Evolutionary conservation across 768 basidiomycete species (phyloP).

Genomic region (Lentinula lateritia): DNA sequence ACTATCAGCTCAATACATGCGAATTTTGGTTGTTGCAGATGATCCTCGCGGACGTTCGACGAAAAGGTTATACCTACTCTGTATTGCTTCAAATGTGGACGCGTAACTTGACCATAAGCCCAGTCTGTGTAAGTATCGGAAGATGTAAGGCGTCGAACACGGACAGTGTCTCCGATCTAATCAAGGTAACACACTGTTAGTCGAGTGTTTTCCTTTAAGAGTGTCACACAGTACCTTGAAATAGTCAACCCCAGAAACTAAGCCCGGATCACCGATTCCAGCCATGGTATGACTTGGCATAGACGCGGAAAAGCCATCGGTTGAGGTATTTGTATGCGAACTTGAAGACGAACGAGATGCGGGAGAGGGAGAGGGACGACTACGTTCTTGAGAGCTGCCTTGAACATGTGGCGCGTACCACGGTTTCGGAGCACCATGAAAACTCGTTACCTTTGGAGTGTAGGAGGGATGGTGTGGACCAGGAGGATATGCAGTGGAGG

Average conservation of each 20-base stretch:
- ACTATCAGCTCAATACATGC: too few species aligned
- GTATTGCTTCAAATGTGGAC: not conserved
- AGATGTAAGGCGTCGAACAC: not conserved
- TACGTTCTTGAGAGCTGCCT: not conserved
- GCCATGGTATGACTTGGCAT: not conserved
- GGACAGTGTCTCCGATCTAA: not conserved
- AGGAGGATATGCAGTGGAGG: not conserved
- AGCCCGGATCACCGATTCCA: not conserved
- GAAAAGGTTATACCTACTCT: not conserved
- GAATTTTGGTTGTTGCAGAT: too few species aligned
- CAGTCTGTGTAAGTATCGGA: not conserved
- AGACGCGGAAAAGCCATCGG: not conserved
- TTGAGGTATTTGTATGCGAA: not conserved
- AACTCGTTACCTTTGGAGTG: not conserved
- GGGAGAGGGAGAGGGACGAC: not conserved
- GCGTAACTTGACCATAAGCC: not conserved
- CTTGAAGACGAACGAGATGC: not conserved
- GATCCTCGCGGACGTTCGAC: too few species aligned
- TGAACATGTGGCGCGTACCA: not conserved
- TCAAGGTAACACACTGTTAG: not conserved
- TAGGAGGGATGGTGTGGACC: not conserved
- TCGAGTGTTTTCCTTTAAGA: too few species aligned
- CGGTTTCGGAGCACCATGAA: not conserved
- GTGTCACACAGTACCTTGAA: not conserved
- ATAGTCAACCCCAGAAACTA: not conserved